Evolutionary conservation across 495 filamentous ascomycete species (phyloP), one percentile per base, ranked within the genome.

Genomic region (Neurospora sp.): DNA sequence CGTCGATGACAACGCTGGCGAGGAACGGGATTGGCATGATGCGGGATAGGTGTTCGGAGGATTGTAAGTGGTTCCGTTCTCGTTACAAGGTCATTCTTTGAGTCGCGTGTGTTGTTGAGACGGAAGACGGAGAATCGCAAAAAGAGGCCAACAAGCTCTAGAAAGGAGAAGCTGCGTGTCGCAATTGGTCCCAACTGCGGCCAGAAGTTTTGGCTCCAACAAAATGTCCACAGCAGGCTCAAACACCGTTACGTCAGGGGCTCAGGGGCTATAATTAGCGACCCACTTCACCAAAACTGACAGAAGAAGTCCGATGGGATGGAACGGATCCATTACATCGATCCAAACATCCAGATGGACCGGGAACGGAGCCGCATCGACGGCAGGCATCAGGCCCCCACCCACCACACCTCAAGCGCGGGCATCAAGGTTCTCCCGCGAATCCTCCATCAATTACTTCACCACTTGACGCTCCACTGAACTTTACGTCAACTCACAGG

Each of bases 1-100:
- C 95, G 74, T 93, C 86, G 74, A 80, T 80, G 73, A 92, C 75
- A 20, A 86, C 84, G 74, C 91, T 82, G 54, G 85, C 85, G 70
- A 96, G 78, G 72, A 97, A 86, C 37, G 89, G 91, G 72, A 98
- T 85, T 72, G 95, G 93, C 96, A 99, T 99, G 62, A 40, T 76
- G 62, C 39, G 7, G 12, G 20, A 27, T 23, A 14, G 44, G 16
- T 69, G n/a, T 54, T 49, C 7, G 72, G 39, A 20, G 18, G 18
- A 5, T 31, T 4, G 23, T 23, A n/a, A 9, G 39, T 31, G 54
- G 41, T 75, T 72, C 27, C 27, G 12, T 27, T 35, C 1, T 35
- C 14, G 23, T 35, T 66, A 35, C 31, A 66, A 35, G 23, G 1
- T 18, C 54, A 66, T 66, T 66, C 54, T 62, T 1, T 23, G 27